Evolutionary conservation across 2,329 filamentous ascomycete genomes (phyloP), one percentile per base, ranked within the genome.

Genomic region (Thielaviopsis cerberus): DNA sequence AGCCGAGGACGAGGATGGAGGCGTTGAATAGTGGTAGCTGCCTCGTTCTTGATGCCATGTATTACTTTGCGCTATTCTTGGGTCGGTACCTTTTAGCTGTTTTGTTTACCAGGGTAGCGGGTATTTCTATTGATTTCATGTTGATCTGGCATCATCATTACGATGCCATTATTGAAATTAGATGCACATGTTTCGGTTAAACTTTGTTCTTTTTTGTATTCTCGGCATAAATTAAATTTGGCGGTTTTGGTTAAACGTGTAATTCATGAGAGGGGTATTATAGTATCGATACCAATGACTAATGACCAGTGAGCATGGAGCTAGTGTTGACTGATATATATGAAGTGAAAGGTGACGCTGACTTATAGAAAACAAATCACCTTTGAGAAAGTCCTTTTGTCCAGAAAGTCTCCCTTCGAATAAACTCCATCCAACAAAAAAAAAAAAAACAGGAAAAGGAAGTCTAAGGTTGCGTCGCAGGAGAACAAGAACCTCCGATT

Each of bases 21-120:
- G 77, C 60, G 81, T 82, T 78, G 79, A 82, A 64, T 74, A 82
- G 68, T 71, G 65, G 61, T 75, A 60, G 67, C 50, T 55, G 27
- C 26, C 10, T 13, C 13, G 1, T 48, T 55, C 17, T 50, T 56
- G 23, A 45, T 54, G 17, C 1, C 1, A 27, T 51, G n/a, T 45
- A n/a, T 23, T 22, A 22, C 41, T 15, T 6, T 52, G 13, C 24
- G 20, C 52, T 55, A n/a, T 54, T 17, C 51, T 60, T 26, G 34
- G n/a, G n/a, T n/a, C n/a, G n/a, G n/a, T n/a, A n/a, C n/a, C 15
- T 23, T 61, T 55, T 54, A 50, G 54, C 30, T 54, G 51, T 57
- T n/a, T 52, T 48, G 2, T 15, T 52, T 52, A 6, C 15, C 22
- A 11, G 6, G n/a, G n/a, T n/a, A n/a, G n/a, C n/a, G n/a, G n/a